phyloP scores from a whole-genome alignment of 495 filamentous ascomycete species.

The Niebla homalea region DNA sequence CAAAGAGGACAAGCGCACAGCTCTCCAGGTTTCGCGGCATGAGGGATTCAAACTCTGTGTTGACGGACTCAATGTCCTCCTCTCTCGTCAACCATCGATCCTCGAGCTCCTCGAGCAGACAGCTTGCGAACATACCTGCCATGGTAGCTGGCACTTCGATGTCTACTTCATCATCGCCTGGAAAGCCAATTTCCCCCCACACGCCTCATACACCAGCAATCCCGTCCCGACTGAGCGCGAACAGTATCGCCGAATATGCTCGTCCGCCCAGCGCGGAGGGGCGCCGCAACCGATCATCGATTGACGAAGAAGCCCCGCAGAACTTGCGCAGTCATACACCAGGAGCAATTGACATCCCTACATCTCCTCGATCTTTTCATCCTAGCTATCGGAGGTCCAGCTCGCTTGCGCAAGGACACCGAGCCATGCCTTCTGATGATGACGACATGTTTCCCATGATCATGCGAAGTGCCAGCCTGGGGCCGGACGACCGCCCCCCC shows the following conservation, averaged over 20 bases:
- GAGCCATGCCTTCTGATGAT: constrained; percentile 33
- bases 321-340: constrained; percentile 31
- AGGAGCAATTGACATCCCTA: constrained; percentile 71
- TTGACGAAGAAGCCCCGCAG: constrained; percentile 2
- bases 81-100: constrained; percentile 72
- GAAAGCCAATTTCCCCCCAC: constrained; percentile 85
- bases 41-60: constrained; percentile 69
- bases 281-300: background rate
- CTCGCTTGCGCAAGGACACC: constrained; percentile 62
- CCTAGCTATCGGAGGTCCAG: constrained; percentile 55
- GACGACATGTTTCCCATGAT: constrained; percentile 52
- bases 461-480: constrained; percentile 65
- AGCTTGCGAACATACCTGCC: constrained; percentile 67
- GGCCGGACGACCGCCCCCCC: constrained; percentile 50
- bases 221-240: constrained; percentile 79
- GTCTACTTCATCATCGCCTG: constrained; percentile 75
- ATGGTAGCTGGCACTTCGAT: constrained; percentile 74
- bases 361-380: constrained; percentile 52
- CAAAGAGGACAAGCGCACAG: constrained; percentile 53
- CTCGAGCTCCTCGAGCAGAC: constrained; percentile 70
- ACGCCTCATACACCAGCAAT: constrained; percentile 90
- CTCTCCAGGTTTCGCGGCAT: constrained; percentile 69
- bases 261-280: constrained; percentile 12
- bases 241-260: constrained; percentile 67
- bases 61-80: constrained; percentile 80